These are phyloP conservation scores for Craspedostauros australis DNA, from an alignment of 108 stramenopile genomes.

Conservation along the genomic window DNA sequence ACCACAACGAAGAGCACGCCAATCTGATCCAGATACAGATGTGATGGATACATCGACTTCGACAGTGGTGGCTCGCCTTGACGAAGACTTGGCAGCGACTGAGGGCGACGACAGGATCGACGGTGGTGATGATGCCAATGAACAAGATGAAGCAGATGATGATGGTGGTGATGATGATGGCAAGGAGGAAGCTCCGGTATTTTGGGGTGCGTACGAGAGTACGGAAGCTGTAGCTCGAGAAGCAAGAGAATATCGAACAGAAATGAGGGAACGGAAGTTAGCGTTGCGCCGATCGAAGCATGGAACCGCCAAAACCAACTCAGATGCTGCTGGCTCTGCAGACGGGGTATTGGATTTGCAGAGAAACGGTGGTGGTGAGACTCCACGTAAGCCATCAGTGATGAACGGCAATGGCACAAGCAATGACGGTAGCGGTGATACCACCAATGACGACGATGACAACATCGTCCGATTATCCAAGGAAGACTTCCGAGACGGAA, in stretches of 20 bases:
- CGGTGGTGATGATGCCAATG: no score
- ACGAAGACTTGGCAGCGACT: no score
- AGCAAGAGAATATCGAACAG: background rate
- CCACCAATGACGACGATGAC: conserved; percentile 2
- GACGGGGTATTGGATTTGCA: background rate
- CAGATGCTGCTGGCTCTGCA: background rate
- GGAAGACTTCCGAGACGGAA: conserved; percentile 47
- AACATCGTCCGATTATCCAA: conserved; percentile 38
- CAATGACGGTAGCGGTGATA: conserved; percentile 7
- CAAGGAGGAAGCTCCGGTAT: no score
- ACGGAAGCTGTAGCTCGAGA: background rate
- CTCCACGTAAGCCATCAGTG: background rate
- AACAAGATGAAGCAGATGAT: no score
- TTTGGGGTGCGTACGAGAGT: background rate
- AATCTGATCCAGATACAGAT: no score
- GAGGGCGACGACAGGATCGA: no score
- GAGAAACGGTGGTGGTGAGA: background rate
- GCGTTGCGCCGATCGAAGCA: background rate
- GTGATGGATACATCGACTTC: no score
- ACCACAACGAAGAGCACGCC: no score
- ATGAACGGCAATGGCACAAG: conserved; percentile 8
- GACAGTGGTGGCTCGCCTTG: no score
- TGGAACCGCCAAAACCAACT: background rate
- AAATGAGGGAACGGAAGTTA: background rate
- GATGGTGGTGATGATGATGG: no score